A percentile compares a stretch with the other conserved stretches of the same genome.
These are phyloP conservation scores for Boletus sp. DNA, from an alignment of 768 basidiomycete genomes.

Conservation along the genomic window DNA sequence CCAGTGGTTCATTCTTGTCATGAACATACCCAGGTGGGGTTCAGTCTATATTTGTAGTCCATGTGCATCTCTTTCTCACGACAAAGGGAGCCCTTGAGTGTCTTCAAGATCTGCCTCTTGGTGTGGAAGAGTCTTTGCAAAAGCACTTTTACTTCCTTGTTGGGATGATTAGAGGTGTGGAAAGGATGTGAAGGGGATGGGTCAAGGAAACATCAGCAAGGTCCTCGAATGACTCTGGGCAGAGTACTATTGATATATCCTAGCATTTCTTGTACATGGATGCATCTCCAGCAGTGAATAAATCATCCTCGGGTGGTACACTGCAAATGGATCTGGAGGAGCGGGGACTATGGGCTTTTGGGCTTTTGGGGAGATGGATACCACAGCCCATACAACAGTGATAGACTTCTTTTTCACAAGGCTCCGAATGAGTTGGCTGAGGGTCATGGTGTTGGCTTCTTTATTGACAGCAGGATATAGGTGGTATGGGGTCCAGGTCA, in stretches of 20 bases:
- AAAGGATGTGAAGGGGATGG: slow-evolving; percentile 60
- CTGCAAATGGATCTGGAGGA: too few relatives aligned
- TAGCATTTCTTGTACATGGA: slow-evolving; percentile 61
- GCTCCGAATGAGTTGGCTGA: too few relatives aligned
- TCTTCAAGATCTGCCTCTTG: slow-evolving; percentile 80
- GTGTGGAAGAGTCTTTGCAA: slow-evolving; percentile 83
- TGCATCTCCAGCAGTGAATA: slow-evolving; percentile 62
- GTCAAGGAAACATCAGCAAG: slow-evolving; percentile 57
- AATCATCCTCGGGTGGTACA: slow-evolving; percentile 67
- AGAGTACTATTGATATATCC: slow-evolving; percentile 49
- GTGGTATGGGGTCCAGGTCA: too few relatives aligned
- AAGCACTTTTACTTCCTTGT: slow-evolving; percentile 76
- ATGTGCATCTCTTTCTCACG: slow-evolving; percentile 83
- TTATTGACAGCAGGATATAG: too few relatives aligned
- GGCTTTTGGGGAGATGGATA: too few relatives aligned
- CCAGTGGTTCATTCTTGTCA: slow-evolving; percentile 37
- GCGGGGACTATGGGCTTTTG: too few relatives aligned
- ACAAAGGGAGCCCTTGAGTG: slow-evolving; percentile 74
- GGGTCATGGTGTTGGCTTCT: too few relatives aligned
- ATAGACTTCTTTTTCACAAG: too few relatives aligned
- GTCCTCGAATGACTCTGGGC: slow-evolving; percentile 47
- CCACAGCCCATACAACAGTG: too few relatives aligned
- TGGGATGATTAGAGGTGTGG: slow-evolving; percentile 71
- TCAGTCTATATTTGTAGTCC: slow-evolving; percentile 57
- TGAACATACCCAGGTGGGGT: slow-evolving; percentile 39